Base-by-base conservation (phyloP, 176 grass and related monocot species). In the Triticum timopheevii region DNA sequence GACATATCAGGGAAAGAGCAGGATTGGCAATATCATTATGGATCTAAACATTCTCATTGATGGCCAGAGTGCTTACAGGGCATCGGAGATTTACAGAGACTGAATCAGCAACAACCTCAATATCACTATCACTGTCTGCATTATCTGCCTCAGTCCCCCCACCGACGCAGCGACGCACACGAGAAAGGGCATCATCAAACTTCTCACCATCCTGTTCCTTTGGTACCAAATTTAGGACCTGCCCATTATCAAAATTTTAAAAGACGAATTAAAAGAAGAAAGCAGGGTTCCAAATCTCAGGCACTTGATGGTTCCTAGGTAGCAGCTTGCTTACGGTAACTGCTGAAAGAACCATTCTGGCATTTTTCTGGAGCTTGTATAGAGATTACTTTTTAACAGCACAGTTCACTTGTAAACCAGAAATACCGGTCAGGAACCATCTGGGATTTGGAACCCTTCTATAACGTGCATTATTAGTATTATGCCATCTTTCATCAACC, bases 71-170 rank as follows among this genome's bases (percentile, higher is more conserved):
- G 79, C 95, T 95, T 93, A 98, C 96, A 31, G 96, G 96, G 65
- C 96, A 98, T 35, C 96, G 96, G 69, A 98, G 88, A 83, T 93
- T 95, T 36, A 98, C 89, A 42, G 91, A 90, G 56, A 98, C 89
- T 17, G 81, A 91, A 85, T 98, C 90, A 64, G 96, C 90, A 33
- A 98, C 91, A 62, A 98, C 88, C 86, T 98, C 96, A 28, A 98
- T 90, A 90, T 98, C 96, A 36, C 91, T 98, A 80, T 98, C 96
- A 63, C 93, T 87, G 47, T 92, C 90, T 50, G 91, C 91, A 76
- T 91, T 86, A 72, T 89, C 90, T 74, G 87, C 86, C 82, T 83
- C 88, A 52, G 91, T 71, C 84, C 95, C 91, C 85, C 95, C 95
- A 73, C 93, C 89, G 92, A 98, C 79, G 75, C 95, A 98, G 73